Evolutionary conservation across 257 asterid genomes (phyloP), one percentile per base, ranked within the genome.

Genomic region (Linaria vulgaris): DNA sequence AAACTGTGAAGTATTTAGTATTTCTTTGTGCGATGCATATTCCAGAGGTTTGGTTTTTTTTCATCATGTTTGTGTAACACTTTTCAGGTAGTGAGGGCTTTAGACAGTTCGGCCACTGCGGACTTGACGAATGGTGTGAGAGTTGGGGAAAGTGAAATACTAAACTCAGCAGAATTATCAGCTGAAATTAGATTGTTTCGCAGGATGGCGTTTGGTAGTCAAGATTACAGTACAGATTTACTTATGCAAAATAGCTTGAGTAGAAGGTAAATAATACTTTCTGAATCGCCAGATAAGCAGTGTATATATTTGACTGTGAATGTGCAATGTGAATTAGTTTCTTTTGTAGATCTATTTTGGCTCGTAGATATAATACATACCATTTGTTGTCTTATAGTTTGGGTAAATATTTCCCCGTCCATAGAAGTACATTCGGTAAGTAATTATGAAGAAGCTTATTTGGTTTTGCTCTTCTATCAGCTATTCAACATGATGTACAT

Each of bases 171-270:
- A 27, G 81, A 80, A 31, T 94, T 85, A 78, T 89, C 96, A 27
- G 97, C 79, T 67, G 95, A 90, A 66, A 85, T 94, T 24, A 88
- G 92, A 76, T 70, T 84, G 81, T 84, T 94, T 61, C 82, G 71
- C 52, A 84, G 88, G 71, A 83, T 90, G 97, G 99, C 96, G 19
- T 94, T 94, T 72, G 97, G 95, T 31, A 77, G 77, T 77, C 90
- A 80, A 54, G 82, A 81, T 62, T 82, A 60, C 44, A 90, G 88
- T 69, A 76, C 96, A 0, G 91, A 81, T 75, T 86, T 84, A 71
- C 86, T 79, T 80, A 78, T 69, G 60, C 91, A 80, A 44, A 64
- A 70, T 74, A 78, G 81, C 61, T 39, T 77, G 63, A 75, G 88
- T 14, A 34, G 80, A 67, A 69, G 73, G 70, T 23, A 72, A 69